A percentile compares a stretch with the other conserved stretches of the same genome.
Evolutionary conservation across 352 stramenopile genomes (phyloP).

Genomic region (Pythium rhizo-oryzae): DNA sequence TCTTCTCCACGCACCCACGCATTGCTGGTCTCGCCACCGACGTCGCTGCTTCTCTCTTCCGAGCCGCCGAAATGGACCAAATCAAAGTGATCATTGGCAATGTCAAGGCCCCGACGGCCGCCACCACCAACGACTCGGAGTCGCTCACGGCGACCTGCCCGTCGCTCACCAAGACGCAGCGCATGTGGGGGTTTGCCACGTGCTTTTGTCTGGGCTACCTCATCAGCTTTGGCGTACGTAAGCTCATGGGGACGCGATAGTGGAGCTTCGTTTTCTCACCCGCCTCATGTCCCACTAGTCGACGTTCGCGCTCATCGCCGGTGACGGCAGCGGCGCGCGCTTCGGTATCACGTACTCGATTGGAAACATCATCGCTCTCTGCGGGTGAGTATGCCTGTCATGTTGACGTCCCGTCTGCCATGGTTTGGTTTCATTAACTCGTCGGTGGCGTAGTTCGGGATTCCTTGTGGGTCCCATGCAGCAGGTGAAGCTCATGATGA

Average conservation of each 20-base stretch:
- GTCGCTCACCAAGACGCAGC: conserved; percentile 69
- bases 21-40: neutral
- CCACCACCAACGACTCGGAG: conserved; percentile 31
- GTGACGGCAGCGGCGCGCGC: conserved; percentile 68
- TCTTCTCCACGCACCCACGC: neutral
- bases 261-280: too few species aligned
- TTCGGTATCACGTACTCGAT: conserved; percentile 86
- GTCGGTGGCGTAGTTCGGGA: too few species aligned
- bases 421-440: too few species aligned
- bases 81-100: conserved; percentile 77
- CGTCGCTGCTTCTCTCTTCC: neutral
- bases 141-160: conserved; percentile 61
- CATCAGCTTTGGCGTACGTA: conserved; percentile 79
- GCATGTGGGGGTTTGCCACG: conserved; percentile 66
- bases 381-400: conserved; percentile 51
- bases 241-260: neutral
- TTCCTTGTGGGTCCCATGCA: conserved; percentile 82
- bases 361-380: conserved; percentile 84
- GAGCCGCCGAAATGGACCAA: conserved; percentile 52
- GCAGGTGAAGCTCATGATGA: conserved; percentile 89
- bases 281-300: conserved; percentile 39
- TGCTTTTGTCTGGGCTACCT: conserved; percentile 84
- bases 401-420: too few species aligned
- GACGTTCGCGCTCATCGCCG: conserved; percentile 75
- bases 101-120: conserved; percentile 43